Evolutionary conservation across 495 filamentous ascomycete genomes (phyloP), one percentile per base, ranked within the genome.

Genomic region (Daldinia loculata): DNA sequence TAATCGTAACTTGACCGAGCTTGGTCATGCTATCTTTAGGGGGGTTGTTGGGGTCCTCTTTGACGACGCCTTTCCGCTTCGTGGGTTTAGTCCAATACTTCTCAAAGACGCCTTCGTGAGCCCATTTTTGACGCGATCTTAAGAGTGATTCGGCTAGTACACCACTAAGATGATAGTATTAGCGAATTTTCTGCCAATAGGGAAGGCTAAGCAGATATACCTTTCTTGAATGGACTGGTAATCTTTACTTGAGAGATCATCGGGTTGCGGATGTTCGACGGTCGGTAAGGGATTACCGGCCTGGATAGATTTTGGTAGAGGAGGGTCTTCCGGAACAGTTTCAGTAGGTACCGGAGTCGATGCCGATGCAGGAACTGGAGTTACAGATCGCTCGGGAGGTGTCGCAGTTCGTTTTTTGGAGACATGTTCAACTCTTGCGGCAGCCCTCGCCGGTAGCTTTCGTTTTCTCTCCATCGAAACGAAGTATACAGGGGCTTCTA

Each of bases 41-140:
- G 0, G 94, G 95, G 69, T 97, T 96, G 69, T 89, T 87, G 9
- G 84, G 79, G 53, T 92, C 88, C 61, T 91, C 85, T 67, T 91
- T 89, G 12, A 87, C 81, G 27, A 86, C 85, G 27, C 92, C 89
- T 80, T 92, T 93, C 57, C 89, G 88, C 82, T 94, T 97, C 62
- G 88, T 86, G 6, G 94, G 93, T 73, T 98, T 97, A 11, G 91
- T 91, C 91, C 94, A 98, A 79, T 96, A 98, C 71, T 91, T 92
- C 67, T 95, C 93, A 66, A 99, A 92, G 38, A 97, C 89, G 17
- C 92, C 91, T 69, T 97, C 93, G 71, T 85, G 89, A 8, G 93
- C 85, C 96, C 96, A 98, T 87, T 89, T 91, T 71, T 90, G 87
- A 61, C 93, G 92, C 55, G 96, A 98, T 57, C 92, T 88, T 55